Evolutionary conservation across 129 eudicot species (phyloP).

Genomic region (Chrysanthemum makinoi): DNA sequence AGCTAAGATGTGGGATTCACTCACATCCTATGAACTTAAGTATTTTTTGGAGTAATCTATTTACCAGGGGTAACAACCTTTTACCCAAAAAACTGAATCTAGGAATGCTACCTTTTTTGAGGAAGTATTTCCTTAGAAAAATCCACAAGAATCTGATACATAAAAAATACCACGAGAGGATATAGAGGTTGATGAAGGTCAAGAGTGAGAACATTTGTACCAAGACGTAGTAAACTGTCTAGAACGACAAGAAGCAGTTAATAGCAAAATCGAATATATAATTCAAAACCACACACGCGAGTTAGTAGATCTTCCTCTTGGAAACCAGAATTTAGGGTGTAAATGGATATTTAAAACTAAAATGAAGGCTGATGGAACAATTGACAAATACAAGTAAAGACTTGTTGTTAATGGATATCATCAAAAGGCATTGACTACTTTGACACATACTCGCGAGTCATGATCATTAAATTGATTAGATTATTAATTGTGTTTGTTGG

Average conservation of each 20-base stretch:
- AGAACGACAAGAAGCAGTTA: neutral
- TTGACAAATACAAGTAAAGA: too few species aligned
- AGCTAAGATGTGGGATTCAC: too few species aligned
- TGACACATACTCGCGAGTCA: neutral
- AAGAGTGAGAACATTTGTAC: neutral
- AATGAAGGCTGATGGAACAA: too few species aligned
- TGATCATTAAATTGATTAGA: neutral
- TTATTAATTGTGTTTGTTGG: neutral
- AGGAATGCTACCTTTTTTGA: neutral
- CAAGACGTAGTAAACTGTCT: neutral
- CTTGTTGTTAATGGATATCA: too few species aligned
- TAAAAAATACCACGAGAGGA: neutral
- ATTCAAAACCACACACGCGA: too few species aligned
- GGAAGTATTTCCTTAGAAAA: neutral
- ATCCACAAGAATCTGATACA: neutral
- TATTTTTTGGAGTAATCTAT: too few species aligned
- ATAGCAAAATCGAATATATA: neutral
- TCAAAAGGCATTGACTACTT: neutral
- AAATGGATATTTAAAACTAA: neutral
- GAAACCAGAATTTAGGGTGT: too few species aligned
- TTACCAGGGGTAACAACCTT: too few species aligned
- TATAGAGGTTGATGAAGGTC: neutral
- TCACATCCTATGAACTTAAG: too few species aligned
- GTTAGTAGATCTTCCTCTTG: too few species aligned
- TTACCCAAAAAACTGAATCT: neutral